Base-by-base conservation (phyloP, 768 basidiomycete species). In the Albatrellus ellisii region DNA sequence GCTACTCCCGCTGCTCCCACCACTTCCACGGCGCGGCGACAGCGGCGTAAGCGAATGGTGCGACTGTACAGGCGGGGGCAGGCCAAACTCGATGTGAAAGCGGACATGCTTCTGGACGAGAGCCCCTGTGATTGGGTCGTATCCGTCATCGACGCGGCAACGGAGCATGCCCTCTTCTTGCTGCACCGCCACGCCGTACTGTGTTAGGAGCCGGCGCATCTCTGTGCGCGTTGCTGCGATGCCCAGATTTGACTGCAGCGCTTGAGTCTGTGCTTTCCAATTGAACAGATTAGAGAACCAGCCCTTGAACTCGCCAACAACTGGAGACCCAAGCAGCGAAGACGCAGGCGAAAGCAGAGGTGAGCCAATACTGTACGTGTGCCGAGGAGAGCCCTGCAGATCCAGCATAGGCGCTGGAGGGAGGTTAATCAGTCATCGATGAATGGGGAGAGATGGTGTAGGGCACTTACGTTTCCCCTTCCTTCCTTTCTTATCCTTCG, bases 261-360 rank as follows among this genome's bases (percentile, higher is more conserved):
- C 57, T 54, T 61, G 67, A 18, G 67, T 61, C 41, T 75, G 73
- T 25, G 70, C 67, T 55, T 85, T 90, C 85, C 89, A 95, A 59
- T 79, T 85, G 68, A 98, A 97, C 24, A 98, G 66, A 51, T 85
- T 94, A 17, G 88, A 86, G 62, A 98, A 92, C 92, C 92, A 95
- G 26, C 82, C 84, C 56, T 82, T 84, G 61, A 87, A 77, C 58
- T 87, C 85, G 44, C 79, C 79, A 11, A 83, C 79, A 8, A 75
- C 78, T n/a, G 82, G 82, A 12, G 82, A 76, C 6, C 73, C 64
- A 32, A 75, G 57, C 36, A 58, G 62, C 18, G 45, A 56, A 46
- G 55, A 57, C 21, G 47, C 62, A 45, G 49, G 66, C 15, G 66
- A 63, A 41, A 70, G 48, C 37, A 63, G 62, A 7, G 77, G 74